Conservation (phyloP, 768 basidiomycete genomes). For the Mycena galericulata region DNA sequence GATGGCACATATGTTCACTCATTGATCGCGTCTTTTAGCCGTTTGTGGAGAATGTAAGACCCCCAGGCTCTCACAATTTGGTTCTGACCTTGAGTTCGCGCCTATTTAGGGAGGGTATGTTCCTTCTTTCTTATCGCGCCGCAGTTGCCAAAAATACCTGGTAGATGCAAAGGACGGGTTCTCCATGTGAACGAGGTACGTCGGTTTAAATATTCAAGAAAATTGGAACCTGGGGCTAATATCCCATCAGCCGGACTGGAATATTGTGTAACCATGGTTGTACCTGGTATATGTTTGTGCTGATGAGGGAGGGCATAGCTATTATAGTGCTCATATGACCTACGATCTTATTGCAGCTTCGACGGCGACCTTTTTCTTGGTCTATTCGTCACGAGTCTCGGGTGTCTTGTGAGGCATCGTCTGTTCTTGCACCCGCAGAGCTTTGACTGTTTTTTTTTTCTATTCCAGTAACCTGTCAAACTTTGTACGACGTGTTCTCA, state of each 20-base stretch:
- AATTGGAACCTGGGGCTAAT: too few species aligned
- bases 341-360: slow-evolving; percentile 10
- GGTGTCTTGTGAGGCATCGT: slow-evolving; percentile 6
- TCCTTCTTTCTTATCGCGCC: not conserved
- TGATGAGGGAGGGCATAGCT: slow-evolving; percentile 1
- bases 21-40: slow-evolving; percentile 2
- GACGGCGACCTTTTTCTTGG: slow-evolving; percentile 15
- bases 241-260: slow-evolving; percentile 22
- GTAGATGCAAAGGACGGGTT: slow-evolving; percentile 24
- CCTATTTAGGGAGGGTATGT: slow-evolving; percentile 15
- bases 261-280: slow-evolving; percentile 14
- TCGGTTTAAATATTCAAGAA: too few species aligned
- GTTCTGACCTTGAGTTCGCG: slow-evolving; percentile 3
- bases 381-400: not conserved
- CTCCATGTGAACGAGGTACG: slow-evolving; percentile 8
- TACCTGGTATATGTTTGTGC: not conserved
- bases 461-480: not conserved
- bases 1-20: not conserved
- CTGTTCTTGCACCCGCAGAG: not conserved
- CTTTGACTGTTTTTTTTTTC: not conserved
- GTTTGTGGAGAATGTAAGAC: not conserved
- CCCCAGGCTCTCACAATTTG: not conserved
- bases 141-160: not conserved
- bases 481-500: slow-evolving; percentile 10
- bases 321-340: slow-evolving; percentile 27